Evolutionary conservation across 768 basidiomycete species (phyloP).

Genomic region (Termitomyces sp.): DNA sequence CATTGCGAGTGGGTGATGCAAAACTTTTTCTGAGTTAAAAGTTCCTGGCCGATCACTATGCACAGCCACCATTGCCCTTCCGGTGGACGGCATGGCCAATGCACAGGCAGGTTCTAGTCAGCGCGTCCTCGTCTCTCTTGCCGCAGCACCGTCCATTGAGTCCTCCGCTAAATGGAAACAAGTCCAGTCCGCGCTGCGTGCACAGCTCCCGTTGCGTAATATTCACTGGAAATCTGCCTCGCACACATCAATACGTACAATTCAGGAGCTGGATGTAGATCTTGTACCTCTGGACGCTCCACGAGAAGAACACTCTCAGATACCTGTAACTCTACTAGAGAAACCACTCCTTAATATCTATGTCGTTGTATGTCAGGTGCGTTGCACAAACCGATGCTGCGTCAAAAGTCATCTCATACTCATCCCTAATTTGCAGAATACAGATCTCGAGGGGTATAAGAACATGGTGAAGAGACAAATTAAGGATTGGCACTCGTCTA

Average conservation of each 20-base stretch:
- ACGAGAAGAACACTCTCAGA: constrained; percentile 70
- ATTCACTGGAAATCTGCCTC: constrained; percentile 87
- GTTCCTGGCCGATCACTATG: constrained; percentile 14
- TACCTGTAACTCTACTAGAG: constrained; percentile 75
- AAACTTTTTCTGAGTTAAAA: constrained; percentile 13
- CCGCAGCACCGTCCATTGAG: constrained; percentile 56
- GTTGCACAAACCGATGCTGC: constrained; percentile 9
- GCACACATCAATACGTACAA: constrained; percentile 70
- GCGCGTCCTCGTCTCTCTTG: constrained; percentile 62
- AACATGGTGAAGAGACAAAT: constrained; percentile 76
- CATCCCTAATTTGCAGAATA: constrained; percentile 35
- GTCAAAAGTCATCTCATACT: constrained; percentile 5
- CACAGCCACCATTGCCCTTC: constrained; percentile 17
- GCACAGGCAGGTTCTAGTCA: constrained; percentile 22
- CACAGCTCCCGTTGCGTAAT: constrained; percentile 79
- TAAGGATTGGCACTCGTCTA: constrained; percentile 80
- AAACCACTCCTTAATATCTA: constrained; percentile 84
- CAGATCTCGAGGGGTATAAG: constrained; percentile 71
- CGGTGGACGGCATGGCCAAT: constrained; percentile 8
- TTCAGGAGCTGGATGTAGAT: constrained; percentile 81
- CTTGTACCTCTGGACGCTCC: constrained; percentile 63
- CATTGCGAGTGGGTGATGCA: constrained; percentile 32
- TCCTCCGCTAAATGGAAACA: constrained; percentile 72
- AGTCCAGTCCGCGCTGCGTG: constrained; percentile 54
- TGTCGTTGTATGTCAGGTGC: constrained; percentile 84